phyloP scores from a whole-genome alignment of 2,329 filamentous ascomycete species.

The Penicillium sp. region DNA sequence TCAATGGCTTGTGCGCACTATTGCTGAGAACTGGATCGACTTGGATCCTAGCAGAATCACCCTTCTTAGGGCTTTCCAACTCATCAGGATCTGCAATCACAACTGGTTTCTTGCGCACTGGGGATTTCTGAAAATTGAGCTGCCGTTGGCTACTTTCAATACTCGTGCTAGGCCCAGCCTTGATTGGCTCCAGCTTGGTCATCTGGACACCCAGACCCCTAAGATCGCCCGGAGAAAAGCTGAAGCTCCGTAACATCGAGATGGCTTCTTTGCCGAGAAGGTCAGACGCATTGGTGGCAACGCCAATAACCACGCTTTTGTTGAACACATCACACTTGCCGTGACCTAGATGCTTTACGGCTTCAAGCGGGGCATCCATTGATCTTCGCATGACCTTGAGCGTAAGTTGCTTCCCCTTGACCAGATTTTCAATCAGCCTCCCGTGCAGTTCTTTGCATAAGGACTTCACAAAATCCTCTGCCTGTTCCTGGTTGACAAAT shows the following conservation, averaged over 20 bases:
- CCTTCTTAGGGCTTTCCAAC: conserved; percentile 48
- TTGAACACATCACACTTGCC: conserved; percentile 94
- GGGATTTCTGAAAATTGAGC: conserved; percentile 54
- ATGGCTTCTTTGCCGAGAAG: conserved; percentile 79
- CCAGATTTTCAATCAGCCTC: conserved; percentile 77
- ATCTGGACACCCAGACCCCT: conserved; percentile 90
- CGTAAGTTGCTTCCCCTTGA: conserved; percentile 85
- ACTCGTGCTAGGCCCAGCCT: conserved; percentile 54
- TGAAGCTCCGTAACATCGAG: conserved; percentile 79
- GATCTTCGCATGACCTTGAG: conserved; percentile 94
- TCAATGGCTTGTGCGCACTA: conserved; percentile 65
- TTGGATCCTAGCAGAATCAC: conserved; percentile 34
- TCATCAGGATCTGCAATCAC: conserved; percentile 53
- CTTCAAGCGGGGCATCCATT: conserved; percentile 84
- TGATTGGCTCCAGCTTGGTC: conserved; percentile 86
- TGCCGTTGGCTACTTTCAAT: conserved; percentile 73
- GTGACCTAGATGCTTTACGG: conserved; percentile 90
- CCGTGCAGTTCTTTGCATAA: conserved; percentile 83
- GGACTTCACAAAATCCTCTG: conserved; percentile 86
- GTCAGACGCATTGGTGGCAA: conserved; percentile 77
- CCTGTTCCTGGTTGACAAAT: conserved; percentile 89
- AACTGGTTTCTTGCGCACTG: conserved; percentile 31
- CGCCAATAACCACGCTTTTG: conserved; percentile 80
- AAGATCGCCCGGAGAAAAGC: conserved; percentile 88
- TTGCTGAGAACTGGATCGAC: conserved; percentile 39